phyloP scores from a whole-genome alignment of 2,329 filamentous ascomycete genomes.

The Plenodomus lindquistii region DNA sequence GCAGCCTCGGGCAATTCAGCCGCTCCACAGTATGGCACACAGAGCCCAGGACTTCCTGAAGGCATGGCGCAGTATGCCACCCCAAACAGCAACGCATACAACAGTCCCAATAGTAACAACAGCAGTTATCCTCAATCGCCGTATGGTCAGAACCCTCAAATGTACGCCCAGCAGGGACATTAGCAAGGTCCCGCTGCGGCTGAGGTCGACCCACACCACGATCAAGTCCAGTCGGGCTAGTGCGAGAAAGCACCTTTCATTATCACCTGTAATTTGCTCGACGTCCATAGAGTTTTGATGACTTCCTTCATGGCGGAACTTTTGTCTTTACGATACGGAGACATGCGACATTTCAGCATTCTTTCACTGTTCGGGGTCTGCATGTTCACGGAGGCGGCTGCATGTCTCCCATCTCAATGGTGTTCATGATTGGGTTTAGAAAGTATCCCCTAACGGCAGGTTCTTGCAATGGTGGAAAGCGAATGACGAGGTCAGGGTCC shows the following conservation, averaged over 20 bases:
- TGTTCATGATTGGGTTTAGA: not conserved
- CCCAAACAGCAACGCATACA: slow-evolving; percentile 48
- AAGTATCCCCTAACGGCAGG: not conserved
- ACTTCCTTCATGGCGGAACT: slow-evolving; percentile 26
- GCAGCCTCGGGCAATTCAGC: slow-evolving; percentile 48
- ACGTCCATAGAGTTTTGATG: slow-evolving; percentile 18
- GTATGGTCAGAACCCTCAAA: slow-evolving; percentile 53
- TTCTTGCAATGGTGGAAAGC: not conserved
- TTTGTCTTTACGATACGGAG: not conserved
- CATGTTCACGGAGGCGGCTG: not conserved
- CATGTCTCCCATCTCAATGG: not conserved
- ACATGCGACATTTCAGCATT: not conserved
- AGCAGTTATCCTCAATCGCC: slow-evolving; percentile 57
- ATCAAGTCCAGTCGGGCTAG: not conserved
- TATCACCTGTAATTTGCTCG: not conserved
- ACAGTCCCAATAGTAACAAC: slow-evolving; percentile 48
- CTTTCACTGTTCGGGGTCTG: not conserved
- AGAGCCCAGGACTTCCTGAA: slow-evolving; percentile 52
- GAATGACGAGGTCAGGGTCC: not conserved
- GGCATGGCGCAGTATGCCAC: slow-evolving; percentile 55
- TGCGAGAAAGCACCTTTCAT: not conserved
- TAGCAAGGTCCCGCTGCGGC: slow-evolving; percentile 17
- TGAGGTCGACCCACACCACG: not conserved
- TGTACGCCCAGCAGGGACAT: slow-evolving; percentile 50
- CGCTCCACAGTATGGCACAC: slow-evolving; percentile 52